Evolutionary conservation across 345 rosid genomes (phyloP), one percentile per base, ranked within the genome.

Genomic region (Lepidium africanum): DNA sequence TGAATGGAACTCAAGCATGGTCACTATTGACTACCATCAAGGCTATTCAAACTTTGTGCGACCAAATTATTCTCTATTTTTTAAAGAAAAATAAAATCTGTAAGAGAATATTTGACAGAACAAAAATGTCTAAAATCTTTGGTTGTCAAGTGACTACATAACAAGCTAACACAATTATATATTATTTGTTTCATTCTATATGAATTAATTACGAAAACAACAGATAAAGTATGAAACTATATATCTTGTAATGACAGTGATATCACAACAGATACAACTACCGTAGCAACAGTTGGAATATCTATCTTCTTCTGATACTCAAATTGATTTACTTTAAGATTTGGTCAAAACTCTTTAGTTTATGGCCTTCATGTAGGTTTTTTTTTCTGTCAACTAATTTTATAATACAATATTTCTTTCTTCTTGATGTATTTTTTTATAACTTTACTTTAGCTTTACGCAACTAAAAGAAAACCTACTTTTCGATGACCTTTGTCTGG

Each of bases 401-500:
- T 25, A 25, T 2, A 2, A 25, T 25, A 25, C 4, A 25, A 25
- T 59, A 41, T 49, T 5, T 41, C 6, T 39, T 59, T 61, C 41
- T 4, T 63, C 62, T 21, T 7, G 10, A 49, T 48, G 6, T 5
- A 15, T 9, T 13, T 21, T 21, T 21, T 21, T 21, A 21, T 21
- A 21, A 41, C 48, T 36, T 73, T 51, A 15, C 77, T 36, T 67
- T 59, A 15, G 72, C 67, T 51, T 66, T 52, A 73, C 56, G 72
- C 72, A 27, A 12, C 15, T 41, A 27, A 36, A 10, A 64, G n/a
- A 39, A 32, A 56, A 6, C 19, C 62, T 59, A 33, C 71, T 73
- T 59, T 73, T 61, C 72, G 38, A 59, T 50, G 77, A 73, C 77
- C 72, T 66, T 51, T 73, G 67, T 73, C 67, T 50, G 67, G 48